Percentiles rank a stretch among this genome's conserved stretches.
Evolutionary conservation across 2,329 filamentous ascomycete species (phyloP).

Genomic region (Phyllosticta citriasiana): DNA sequence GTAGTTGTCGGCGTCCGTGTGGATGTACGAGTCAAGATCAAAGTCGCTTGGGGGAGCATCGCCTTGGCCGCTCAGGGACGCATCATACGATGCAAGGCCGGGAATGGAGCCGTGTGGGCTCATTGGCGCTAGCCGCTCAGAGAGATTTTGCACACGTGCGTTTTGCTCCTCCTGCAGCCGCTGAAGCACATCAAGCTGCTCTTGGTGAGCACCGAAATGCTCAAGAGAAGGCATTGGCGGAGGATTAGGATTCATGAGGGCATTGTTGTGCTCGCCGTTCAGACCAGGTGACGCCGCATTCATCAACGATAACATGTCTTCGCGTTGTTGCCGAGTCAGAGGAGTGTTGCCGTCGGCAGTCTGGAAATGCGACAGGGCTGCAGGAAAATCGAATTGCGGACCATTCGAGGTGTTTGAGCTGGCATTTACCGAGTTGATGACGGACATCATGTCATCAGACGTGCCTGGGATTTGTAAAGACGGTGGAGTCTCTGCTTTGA

Average conservation of each 20-base stretch:
- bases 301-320: conserved; percentile 39
- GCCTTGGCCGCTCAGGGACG: background rate
- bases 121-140: conserved; percentile 64
- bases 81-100: conserved; percentile 3
- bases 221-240: conserved; percentile 48
- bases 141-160: conserved; percentile 64
- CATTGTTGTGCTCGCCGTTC: conserved; percentile 38
- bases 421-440: conserved; percentile 36
- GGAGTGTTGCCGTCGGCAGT: conserved; percentile 36
- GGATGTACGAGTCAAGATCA: conserved; percentile 42
- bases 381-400: conserved; percentile 35
- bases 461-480: conserved; percentile 28
- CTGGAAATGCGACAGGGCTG: conserved; percentile 38
- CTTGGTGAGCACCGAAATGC: conserved; percentile 57
- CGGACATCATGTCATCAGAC: conserved; percentile 39
- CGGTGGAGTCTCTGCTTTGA: conserved; percentile 35
- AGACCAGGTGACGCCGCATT: conserved; percentile 25
- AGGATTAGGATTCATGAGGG: conserved; percentile 44
- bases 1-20: conserved; percentile 37
- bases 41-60: conserved; percentile 14
- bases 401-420: conserved; percentile 28
- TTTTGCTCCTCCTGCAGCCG: conserved; percentile 72
- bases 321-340: conserved; percentile 38
- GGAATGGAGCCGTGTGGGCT: conserved; percentile 66
- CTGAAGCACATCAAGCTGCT: conserved; percentile 69